Evolutionary conservation across 768 basidiomycete species (phyloP), one percentile per base, ranked within the genome.

Genomic region (Gelatoporia subvermispora): DNA sequence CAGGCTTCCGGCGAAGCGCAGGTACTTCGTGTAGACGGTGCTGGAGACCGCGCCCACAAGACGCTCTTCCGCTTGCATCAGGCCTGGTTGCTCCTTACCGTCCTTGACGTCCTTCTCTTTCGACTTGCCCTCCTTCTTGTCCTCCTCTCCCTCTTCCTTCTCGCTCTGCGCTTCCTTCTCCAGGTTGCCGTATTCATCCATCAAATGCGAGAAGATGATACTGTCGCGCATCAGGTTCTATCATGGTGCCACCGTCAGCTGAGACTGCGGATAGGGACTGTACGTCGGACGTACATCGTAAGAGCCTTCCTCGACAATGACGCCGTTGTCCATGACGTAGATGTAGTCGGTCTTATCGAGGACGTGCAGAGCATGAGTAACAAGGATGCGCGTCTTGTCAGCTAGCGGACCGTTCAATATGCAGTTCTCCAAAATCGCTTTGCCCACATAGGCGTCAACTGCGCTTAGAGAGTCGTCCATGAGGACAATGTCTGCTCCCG

Each of bases 301-400:
- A 1, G 68, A 65, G 8, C 74, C 74, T 50, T 69, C 63, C 38
- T 72, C 85, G 2, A 70, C 71, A 41, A 88, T 80, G 9, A 64
- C 56, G 7, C 81, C 82, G 41, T 78, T 65, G 35, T 82, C 77
- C 68, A 85, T 73, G 44, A 84, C 66, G 50, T 81, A 81, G 45
- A 86, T 85, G 59, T 88, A 87, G 62, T 94, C 91, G 17, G 88
- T 86, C 46, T 85, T 73, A 1, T 88, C 85, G 15, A 96, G 74
- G 68, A 94, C 88, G 64, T 95, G 92, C 7, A 95, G 73, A 1
- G 89, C 90, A 58, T 94, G 91, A 0, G 93, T 96, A 34, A 94
- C 91, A 40, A 96, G 79, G 40, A 96, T 73, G 17, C 89, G 77
- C 4, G 93, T 94, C 63, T 89, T 89, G 41, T 58, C 49, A 3